phyloP scores from a whole-genome alignment of 2,329 filamentous ascomycete genomes.

The Escovopsis weberi region DNA sequence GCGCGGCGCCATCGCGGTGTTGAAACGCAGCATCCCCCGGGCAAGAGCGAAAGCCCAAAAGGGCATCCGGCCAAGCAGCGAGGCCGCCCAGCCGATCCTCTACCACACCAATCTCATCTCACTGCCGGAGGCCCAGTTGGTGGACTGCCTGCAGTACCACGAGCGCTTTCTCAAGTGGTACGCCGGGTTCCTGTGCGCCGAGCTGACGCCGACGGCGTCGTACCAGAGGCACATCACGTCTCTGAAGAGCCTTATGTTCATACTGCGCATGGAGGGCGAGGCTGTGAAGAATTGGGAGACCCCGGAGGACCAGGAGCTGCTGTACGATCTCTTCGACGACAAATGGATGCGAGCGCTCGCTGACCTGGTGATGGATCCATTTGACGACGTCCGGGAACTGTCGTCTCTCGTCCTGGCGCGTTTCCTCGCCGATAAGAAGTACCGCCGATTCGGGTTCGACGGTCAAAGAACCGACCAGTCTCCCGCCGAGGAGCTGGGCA shows the following conservation, averaged over 20 bases:
- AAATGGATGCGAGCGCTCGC: slow-evolving; percentile 50
- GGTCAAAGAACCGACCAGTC: slow-evolving; percentile 4
- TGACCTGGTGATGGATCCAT: slow-evolving; percentile 76
- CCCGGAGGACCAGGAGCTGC: slow-evolving; percentile 22
- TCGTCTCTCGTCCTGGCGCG: slow-evolving; percentile 36
- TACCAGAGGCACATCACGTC: slow-evolving; percentile 83
- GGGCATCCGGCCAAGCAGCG: slow-evolving; percentile 7
- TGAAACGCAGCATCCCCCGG: slow-evolving; percentile 31
- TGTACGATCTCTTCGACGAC: slow-evolving; percentile 28
- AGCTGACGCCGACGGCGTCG: slow-evolving; percentile 67
- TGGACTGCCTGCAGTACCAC: slow-evolving; percentile 33
- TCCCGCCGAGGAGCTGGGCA: slow-evolving; percentile 21
- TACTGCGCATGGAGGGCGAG: slow-evolving; percentile 58
- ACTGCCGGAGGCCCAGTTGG: slow-evolving; percentile 22
- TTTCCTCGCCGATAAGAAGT: slow-evolving; percentile 28
- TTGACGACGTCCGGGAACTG: slow-evolving; percentile 69
- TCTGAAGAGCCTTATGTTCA: slow-evolving; percentile 51
- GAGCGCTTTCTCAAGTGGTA: slow-evolving; percentile 62
- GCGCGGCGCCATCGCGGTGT: slow-evolving; percentile 46
- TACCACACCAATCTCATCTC: slow-evolving; percentile 26
- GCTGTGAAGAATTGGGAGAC: slow-evolving; percentile 25
- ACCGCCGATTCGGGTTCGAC: slow-evolving; percentile 12
- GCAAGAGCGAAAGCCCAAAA: slow-evolving; percentile 22
- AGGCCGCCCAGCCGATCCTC: slow-evolving; percentile 15
- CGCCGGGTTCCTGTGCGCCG: slow-evolving; percentile 51